Evolutionary conservation across 1,284 basidiomycete species (phyloP).

Genomic region (Melampsora larici-populina): DNA sequence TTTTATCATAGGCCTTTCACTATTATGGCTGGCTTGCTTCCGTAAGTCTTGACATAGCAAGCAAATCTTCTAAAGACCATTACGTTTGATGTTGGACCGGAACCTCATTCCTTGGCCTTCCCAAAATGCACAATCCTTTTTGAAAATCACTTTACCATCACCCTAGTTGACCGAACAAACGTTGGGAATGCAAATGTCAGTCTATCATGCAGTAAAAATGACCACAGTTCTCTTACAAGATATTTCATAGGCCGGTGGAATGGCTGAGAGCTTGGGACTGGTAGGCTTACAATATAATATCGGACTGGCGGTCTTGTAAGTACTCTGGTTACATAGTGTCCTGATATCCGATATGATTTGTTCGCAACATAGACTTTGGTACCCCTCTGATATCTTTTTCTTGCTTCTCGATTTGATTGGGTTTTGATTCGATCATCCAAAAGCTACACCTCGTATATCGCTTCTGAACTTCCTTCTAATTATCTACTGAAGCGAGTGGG

Average conservation of each 20-base stretch:
- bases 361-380: neutral
- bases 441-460: conserved; percentile 44
- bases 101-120: too few species aligned
- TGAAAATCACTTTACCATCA: too few species aligned
- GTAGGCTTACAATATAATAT: conserved; percentile 27
- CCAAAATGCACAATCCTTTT: too few species aligned
- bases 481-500: conserved; percentile 46
- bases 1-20: neutral
- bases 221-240: too few species aligned
- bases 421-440: neutral
- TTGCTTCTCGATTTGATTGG: too few species aligned
- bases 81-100: too few species aligned
- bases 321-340: too few species aligned
- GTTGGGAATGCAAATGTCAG: conserved; percentile 43
- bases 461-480: conserved; percentile 47
- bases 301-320: conserved; percentile 38
- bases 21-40: neutral
- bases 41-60: neutral
- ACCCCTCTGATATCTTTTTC: neutral
- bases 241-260: conserved; percentile 15
- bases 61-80: too few species aligned
- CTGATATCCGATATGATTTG: neutral
- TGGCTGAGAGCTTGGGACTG: conserved; percentile 6
- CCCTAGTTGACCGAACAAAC: conserved; percentile 42
- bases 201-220: neutral